phyloP scores from a whole-genome alignment of 805 yeast genomes.

The Candida gorgasii region DNA sequence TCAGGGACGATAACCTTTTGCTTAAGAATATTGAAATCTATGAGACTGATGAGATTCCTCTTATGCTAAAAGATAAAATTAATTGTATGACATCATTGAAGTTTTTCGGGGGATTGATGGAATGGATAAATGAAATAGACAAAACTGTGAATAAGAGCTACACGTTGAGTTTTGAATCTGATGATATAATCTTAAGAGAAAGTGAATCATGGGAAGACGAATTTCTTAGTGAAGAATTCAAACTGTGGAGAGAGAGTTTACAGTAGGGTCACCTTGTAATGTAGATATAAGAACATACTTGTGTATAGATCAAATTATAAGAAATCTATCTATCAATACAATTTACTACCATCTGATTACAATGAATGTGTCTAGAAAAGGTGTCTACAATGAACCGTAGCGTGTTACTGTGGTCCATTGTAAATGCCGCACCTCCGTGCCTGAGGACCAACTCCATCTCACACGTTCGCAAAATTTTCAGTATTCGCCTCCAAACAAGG shows the following conservation, averaged over 20 bases:
- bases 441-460: not conserved
- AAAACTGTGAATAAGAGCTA: constrained; percentile 41
- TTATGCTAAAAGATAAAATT: constrained; percentile 59
- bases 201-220: constrained; percentile 43
- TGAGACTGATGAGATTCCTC: constrained; percentile 76
- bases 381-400: no score
- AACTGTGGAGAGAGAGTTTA: constrained; percentile 40
- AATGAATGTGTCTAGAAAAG: no score
- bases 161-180: constrained; percentile 49
- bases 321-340: no score
- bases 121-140: constrained; percentile 66
- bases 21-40: constrained; percentile 72
- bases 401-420: not conserved
- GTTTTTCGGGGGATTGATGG: constrained; percentile 83
- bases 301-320: no score
- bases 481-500: constrained; percentile 4
- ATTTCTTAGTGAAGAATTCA: constrained; percentile 49
- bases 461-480: constrained; percentile 2
- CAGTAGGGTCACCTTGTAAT: no score
- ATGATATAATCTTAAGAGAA: constrained; percentile 39
- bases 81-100: constrained; percentile 77
- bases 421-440: not conserved
- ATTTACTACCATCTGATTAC: no score
- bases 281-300: no score
- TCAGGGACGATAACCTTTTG: constrained; percentile 70